Base-by-base conservation (phyloP, 73 alveolate genomes). In the Durusdinium trenchii region DNA sequence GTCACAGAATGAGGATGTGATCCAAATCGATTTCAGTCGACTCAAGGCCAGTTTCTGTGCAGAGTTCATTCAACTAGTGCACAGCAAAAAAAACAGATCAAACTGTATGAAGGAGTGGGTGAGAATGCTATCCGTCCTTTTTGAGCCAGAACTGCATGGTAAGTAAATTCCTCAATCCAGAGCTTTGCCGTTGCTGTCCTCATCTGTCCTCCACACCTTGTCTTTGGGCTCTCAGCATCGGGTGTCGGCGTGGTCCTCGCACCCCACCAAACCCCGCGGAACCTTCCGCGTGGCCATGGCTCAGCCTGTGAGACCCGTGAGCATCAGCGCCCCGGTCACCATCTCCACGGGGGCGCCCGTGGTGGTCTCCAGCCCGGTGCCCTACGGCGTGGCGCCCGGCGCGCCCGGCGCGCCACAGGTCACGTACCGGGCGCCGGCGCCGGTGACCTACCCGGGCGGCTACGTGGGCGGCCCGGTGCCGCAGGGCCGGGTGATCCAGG, bases 281-380 rank as follows among this genome's bases (percentile, higher is more conserved):
- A 26, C n/a, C n/a, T 64, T 64, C 42, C 48, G 48, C 47, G 45
- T 81, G 91, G 46, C 91, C 6, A 67, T 67, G 18, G 71, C 91
- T 78, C 89, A 67, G 38, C 91, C 91, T 50, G 89, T 43, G 40
- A 62, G 32, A 62, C 89, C 89, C 42, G 89, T 78, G 51, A 78
- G 64, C 62, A 45, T 78, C 61, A 45, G 64, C 42, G 86, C 57
- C 54, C 96, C 96, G 86, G 71, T 67, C 42, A 73, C 96, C n/a
- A 71, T 89, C 42, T 73, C 96, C 73, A 54, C 95, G 42, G 95
- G 95, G 28, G 96, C 46, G 73, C 96, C 98, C 35, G 51, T 84
- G 78, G 75, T 69, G 51, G 75, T 76, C 51, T 62, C 95, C 47
- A 91, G 71, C 89, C 71, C 98, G 61, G 98, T 89, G 45, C 89